A percentile compares a stretch with the other conserved stretches of the same genome.
Conservation (phyloP, 495 filamentous ascomycete species). For the Xylaria bambusicola region DNA sequence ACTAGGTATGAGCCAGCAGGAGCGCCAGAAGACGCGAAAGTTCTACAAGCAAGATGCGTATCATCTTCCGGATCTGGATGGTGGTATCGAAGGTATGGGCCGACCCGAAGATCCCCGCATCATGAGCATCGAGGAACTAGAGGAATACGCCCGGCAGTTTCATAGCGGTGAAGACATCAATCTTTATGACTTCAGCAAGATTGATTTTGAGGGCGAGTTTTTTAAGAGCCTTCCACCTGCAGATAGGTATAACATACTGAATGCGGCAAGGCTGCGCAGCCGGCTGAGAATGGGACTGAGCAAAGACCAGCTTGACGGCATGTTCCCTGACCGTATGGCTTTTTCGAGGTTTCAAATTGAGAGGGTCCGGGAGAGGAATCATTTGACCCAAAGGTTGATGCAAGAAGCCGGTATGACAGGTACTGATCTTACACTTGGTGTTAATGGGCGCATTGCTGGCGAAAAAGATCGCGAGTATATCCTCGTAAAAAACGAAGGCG, state of each 20-base stretch:
- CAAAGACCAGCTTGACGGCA: slow-evolving; percentile 90
- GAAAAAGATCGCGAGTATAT: slow-evolving; percentile 93
- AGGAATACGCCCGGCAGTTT: slow-evolving; percentile 91
- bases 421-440: slow-evolving; percentile 63
- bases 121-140: slow-evolving; percentile 90
- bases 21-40: slow-evolving; percentile 70
- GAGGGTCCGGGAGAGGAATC: slow-evolving; percentile 84
- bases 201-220: slow-evolving; percentile 93
- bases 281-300: slow-evolving; percentile 91
- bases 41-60: slow-evolving; percentile 94
- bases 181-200: slow-evolving; percentile 97
- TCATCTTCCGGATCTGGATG: slow-evolving; percentile 82
- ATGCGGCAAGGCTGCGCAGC: slow-evolving; percentile 84
- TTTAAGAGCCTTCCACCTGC: slow-evolving; percentile 85
- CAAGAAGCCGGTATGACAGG: slow-evolving; percentile 87
- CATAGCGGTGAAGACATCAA: slow-evolving; percentile 93
- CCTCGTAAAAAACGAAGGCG: slow-evolving; percentile 89
- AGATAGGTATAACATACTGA: slow-evolving; percentile 96
- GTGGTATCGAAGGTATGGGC: slow-evolving; percentile 78
- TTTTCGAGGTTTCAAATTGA: slow-evolving; percentile 97
- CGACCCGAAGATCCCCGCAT: slow-evolving; percentile 88
- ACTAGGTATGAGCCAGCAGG: slow-evolving; percentile 73
- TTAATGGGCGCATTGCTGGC: slow-evolving; percentile 75
- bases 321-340: slow-evolving; percentile 98
- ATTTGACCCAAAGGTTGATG: slow-evolving; percentile 95